These are phyloP conservation scores for Codiaeum variegatum DNA, from an alignment of 441 rosid genomes.

Conservation along the genomic window DNA sequence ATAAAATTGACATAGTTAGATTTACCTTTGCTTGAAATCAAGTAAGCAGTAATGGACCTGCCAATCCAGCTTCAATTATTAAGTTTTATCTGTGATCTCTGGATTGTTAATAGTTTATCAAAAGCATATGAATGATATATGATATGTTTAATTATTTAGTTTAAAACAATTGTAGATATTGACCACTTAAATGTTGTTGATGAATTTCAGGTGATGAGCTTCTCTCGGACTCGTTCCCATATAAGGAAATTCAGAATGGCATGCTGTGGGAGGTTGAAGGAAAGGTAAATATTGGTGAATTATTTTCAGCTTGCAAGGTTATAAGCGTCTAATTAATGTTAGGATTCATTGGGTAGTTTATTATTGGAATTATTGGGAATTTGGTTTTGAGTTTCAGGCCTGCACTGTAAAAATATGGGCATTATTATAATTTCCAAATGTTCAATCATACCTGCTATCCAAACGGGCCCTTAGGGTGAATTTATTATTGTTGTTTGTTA, in stretches of 20 bases:
- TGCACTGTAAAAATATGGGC: too few species aligned
- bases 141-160: background rate
- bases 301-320: background rate
- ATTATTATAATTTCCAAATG: too few species aligned
- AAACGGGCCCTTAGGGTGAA: too few species aligned
- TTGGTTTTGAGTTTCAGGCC: too few species aligned
- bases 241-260: slow-evolving; percentile 77
- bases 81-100: background rate
- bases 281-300: slow-evolving; percentile 43
- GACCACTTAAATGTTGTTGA: background rate
- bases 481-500: too few species aligned
- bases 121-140: background rate
- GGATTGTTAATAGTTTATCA: background rate
- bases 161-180: background rate
- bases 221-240: slow-evolving; percentile 85
- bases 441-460: too few species aligned
- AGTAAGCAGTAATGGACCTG: background rate
- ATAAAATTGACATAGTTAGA: too few species aligned
- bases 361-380: too few species aligned
- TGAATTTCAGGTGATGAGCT: slow-evolving; percentile 79
- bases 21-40: background rate
- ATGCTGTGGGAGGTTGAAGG: slow-evolving; percentile 89
- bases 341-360: background rate
- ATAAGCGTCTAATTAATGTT: background rate
- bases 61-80: too few species aligned